These are phyloP conservation scores for Raphanus raphanistrum DNA, from an alignment of 345 rosid species.

Conservation along the genomic window DNA sequence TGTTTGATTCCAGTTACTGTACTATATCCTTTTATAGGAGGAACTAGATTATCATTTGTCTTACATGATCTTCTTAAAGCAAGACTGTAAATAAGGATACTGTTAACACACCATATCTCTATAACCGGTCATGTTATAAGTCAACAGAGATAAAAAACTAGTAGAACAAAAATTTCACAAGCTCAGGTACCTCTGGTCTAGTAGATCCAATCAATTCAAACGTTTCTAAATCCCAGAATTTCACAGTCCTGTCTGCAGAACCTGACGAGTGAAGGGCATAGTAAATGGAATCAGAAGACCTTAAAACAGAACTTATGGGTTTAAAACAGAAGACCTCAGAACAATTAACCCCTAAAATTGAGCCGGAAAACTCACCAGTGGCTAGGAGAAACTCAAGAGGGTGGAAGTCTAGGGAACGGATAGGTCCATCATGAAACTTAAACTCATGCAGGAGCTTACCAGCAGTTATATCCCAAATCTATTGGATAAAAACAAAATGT, in stretches of 20 bases:
- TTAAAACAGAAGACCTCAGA: neutral
- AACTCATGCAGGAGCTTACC: slow-evolving; percentile 97
- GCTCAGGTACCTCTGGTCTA: slow-evolving; percentile 76
- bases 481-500: neutral
- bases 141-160: slow-evolving; percentile 8
- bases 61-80: neutral
- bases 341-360: neutral
- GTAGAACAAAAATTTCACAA: slow-evolving; percentile 5
- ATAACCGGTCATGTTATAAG: neutral
- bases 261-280: slow-evolving; percentile 54
- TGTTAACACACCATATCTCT: neutral
- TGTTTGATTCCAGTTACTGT: no score
- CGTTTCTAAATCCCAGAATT: slow-evolving; percentile 98
- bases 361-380: slow-evolving; percentile 55
- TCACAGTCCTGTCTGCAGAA: slow-evolving; percentile 92
- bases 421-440: slow-evolving; percentile 85
- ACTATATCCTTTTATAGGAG: no score
- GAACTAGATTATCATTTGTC: neutral
- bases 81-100: no score
- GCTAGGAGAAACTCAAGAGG: slow-evolving; percentile 96
- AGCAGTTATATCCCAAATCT: slow-evolving; percentile 79
- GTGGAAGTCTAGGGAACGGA: slow-evolving; percentile 84
- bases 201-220: slow-evolving; percentile 92
- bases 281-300: slow-evolving; percentile 20
- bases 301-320: no score